Base-by-base conservation (phyloP, 495 filamentous ascomycete species). In the Neurospora terricola region DNA sequence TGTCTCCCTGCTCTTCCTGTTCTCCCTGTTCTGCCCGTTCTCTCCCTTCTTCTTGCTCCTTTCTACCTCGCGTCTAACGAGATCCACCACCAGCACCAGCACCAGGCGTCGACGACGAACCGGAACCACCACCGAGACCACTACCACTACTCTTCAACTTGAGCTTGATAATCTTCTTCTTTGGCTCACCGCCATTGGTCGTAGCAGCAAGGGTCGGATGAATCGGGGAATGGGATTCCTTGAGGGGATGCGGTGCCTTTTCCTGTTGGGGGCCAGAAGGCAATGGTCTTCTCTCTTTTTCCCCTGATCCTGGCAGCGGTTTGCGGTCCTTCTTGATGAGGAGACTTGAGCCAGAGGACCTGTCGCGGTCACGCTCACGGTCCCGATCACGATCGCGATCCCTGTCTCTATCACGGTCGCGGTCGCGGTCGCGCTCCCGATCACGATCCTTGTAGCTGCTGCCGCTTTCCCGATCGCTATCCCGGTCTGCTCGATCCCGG, bases 91-190 rank as follows among this genome's bases (percentile, higher is more conserved):
- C 48, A n/a, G 6, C 40, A 59, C 45, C 45, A 10, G 18, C 18
- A 59, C 48, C 48, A 27, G 48, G 48, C 21, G 54, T 66, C 14
- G 54, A 7, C 27, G 54, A 34, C 7, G 54, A 66, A 16, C 48
- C 23, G 5, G 54, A 66, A 66, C 27, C 54, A 9, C 54, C 27
- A 1, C 54, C 54, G 0, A 66, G 54, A 9, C 54, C 27, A 36
- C 27, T 66, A 18, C 54, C 14, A 3, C 54, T 66, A 66, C 54
- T 66, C 73, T 81, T 83, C 38, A 84, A 21, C 75, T 83, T 84
- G 21, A 84, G 79, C 72, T 83, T 83, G 48, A 84, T 71, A 40
- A 75, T 37, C 71, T 81, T 82, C 27, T 78, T 72, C 1, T 72
- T 70, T 2, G 42, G 70, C 18, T 71, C 70, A 38, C 36, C 66